Evolutionary conservation across 2,329 filamentous ascomycete genomes (phyloP).

Genomic region (Amylocarpus encephaloides): DNA sequence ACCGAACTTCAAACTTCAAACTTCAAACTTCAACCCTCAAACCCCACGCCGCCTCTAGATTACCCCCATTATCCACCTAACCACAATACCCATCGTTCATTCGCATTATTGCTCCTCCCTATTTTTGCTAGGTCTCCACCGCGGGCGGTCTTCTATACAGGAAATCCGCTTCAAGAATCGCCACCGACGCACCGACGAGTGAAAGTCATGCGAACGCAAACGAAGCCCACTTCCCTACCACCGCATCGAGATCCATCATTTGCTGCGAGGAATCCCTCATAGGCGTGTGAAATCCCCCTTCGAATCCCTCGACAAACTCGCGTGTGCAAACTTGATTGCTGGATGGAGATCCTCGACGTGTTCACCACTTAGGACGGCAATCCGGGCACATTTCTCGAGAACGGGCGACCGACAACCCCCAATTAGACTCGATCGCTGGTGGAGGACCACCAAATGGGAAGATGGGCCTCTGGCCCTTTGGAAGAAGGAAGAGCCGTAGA

Average conservation of each 20-base stretch:
- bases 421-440: neutral
- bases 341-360: constrained; percentile 20
- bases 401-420: neutral
- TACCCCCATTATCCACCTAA: no score
- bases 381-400: constrained; percentile 1
- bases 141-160: neutral
- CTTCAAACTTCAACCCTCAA: no score
- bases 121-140: neutral
- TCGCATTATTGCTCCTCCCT: neutral
- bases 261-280: constrained; percentile 20
- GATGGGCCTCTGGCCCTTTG: constrained; percentile 83
- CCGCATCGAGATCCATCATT: constrained; percentile 9
- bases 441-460: constrained; percentile 25
- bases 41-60: no score
- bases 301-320: neutral
- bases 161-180: constrained; percentile 1
- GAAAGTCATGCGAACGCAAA: constrained; percentile 23
- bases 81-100: neutral
- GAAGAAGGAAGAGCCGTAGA: constrained; percentile 64
- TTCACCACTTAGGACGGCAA: constrained; percentile 14
- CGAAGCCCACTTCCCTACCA: constrained; percentile 13
- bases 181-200: constrained; percentile 10
- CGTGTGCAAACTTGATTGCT: constrained; percentile 5
- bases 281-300: constrained; percentile 4
- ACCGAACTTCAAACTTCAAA: no score